These are phyloP conservation scores for Sphaerulina musiva DNA, from an alignment of 2,329 filamentous ascomycete species.

Conservation along the genomic window DNA sequence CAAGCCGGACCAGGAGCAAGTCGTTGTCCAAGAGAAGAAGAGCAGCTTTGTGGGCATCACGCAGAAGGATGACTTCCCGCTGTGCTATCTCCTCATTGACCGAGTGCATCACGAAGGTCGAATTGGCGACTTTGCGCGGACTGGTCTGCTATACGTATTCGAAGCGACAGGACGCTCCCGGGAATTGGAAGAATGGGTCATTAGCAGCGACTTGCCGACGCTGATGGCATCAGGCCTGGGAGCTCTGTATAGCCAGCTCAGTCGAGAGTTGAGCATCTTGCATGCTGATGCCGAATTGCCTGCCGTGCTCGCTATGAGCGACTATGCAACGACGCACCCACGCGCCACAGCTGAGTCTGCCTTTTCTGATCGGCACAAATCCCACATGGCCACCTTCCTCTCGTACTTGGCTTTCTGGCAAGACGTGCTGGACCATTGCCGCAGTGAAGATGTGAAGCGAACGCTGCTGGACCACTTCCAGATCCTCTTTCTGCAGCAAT, in stretches of 20 bases:
- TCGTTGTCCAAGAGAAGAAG: constrained; percentile 47
- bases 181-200: constrained; percentile 87
- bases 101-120: constrained; percentile 95
- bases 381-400: constrained; percentile 87
- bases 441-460: constrained; percentile 82
- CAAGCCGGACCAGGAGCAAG: constrained; percentile 32
- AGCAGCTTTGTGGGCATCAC: constrained; percentile 71
- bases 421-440: constrained; percentile 92
- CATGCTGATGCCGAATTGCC: constrained; percentile 69
- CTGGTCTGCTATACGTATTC: constrained; percentile 89
- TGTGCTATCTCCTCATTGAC: constrained; percentile 93
- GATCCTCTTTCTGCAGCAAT: constrained; percentile 87
- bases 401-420: constrained; percentile 97
- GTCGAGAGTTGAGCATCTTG: constrained; percentile 73
- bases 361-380: constrained; percentile 67
- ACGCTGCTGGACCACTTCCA: constrained; percentile 95
- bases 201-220: constrained; percentile 91
- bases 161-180: constrained; percentile 81
- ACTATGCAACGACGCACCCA: constrained; percentile 69
- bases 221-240: constrained; percentile 95
- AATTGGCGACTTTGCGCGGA: constrained; percentile 91
- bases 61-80: constrained; percentile 82
- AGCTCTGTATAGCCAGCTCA: constrained; percentile 64
- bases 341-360: constrained; percentile 67
- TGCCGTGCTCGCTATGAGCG: constrained; percentile 78